These are phyloP conservation scores for Heracleum sosnowskyi DNA, from an alignment of 129 eudicot genomes.

Conservation along the genomic window DNA sequence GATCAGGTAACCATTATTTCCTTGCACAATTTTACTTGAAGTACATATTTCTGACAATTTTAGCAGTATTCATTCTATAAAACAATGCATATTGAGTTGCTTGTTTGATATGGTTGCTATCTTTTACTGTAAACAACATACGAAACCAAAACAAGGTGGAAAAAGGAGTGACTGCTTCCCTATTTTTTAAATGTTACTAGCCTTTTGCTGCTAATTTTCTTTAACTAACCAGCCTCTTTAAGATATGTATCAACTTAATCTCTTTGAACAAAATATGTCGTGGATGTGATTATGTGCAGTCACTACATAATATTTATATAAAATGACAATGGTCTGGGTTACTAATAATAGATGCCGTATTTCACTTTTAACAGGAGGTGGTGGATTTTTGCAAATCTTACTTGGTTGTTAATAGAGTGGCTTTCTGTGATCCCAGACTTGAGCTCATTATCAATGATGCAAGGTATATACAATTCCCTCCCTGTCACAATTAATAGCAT, in stretches of 20 bases:
- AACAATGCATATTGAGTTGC: not conserved
- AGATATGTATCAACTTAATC: not conserved
- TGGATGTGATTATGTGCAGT: not conserved
- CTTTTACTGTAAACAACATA: no score
- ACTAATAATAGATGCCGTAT: not conserved
- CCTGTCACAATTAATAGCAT: not conserved
- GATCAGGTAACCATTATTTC: conserved; percentile 42
- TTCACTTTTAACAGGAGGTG: conserved; percentile 10
- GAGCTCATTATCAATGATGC: conserved; percentile 83
- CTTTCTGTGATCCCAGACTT: conserved; percentile 73
- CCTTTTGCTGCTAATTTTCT: not conserved
- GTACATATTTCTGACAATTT: not conserved
- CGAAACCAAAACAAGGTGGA: no score
- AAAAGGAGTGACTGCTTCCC: no score
- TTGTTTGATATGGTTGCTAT: not conserved
- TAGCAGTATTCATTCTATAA: no score
- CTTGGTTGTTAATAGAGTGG: conserved; percentile 64
- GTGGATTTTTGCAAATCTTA: conserved; percentile 76
- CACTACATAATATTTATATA: not conserved
- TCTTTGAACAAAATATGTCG: not conserved
- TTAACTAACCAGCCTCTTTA: not conserved
- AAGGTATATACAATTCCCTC: conserved; percentile 1
- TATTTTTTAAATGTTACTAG: not conserved
- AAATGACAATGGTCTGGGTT: not conserved
- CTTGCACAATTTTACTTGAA: not conserved